Percentiles rank a stretch among this genome's conserved stretches.
These are phyloP conservation scores for Coniferiporia sulphurascens DNA, from an alignment of 1,284 basidiomycete species.

Conservation along the genomic window DNA sequence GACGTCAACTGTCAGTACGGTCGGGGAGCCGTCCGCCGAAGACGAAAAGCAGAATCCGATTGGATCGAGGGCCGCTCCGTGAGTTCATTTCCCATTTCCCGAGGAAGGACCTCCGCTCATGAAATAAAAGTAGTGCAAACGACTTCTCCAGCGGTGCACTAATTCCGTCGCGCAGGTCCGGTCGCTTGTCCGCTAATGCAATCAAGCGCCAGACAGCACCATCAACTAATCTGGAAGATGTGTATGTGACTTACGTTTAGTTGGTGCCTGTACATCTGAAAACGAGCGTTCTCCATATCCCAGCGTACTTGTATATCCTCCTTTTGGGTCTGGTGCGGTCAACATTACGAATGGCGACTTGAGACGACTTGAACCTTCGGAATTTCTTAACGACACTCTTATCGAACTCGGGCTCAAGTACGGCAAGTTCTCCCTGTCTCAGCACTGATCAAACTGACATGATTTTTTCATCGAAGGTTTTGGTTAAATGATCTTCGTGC, in stretches of 20 bases:
- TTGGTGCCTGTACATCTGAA: neutral
- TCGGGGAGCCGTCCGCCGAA: neutral
- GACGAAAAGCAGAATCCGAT: neutral
- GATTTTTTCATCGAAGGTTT: slow-evolving; percentile 40
- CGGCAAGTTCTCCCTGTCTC: slow-evolving; percentile 23
- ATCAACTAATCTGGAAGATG: neutral
- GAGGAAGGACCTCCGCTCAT: neutral
- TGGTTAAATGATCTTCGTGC: slow-evolving; percentile 58
- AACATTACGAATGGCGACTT: slow-evolving; percentile 78
- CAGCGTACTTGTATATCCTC: slow-evolving; percentile 54
- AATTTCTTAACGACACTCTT: slow-evolving; percentile 93
- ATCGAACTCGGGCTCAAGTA: slow-evolving; percentile 95
- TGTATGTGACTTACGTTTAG: neutral
- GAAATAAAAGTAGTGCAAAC: neutral
- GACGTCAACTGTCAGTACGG: no score
- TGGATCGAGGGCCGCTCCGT: neutral
- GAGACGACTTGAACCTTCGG: slow-evolving; percentile 64
- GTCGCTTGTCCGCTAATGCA: neutral
- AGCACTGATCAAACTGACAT: neutral
- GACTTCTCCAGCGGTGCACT: neutral
- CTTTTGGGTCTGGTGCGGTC: slow-evolving; percentile 62
- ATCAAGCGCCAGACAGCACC: neutral
- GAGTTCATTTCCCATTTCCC: neutral
- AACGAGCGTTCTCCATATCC: neutral
- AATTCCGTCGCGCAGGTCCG: neutral